Percentiles rank a stretch among this genome's conserved stretches.
Evolutionary conservation across 2,329 filamentous ascomycete species (phyloP).

Genomic region (Mycogone perniciosa): DNA sequence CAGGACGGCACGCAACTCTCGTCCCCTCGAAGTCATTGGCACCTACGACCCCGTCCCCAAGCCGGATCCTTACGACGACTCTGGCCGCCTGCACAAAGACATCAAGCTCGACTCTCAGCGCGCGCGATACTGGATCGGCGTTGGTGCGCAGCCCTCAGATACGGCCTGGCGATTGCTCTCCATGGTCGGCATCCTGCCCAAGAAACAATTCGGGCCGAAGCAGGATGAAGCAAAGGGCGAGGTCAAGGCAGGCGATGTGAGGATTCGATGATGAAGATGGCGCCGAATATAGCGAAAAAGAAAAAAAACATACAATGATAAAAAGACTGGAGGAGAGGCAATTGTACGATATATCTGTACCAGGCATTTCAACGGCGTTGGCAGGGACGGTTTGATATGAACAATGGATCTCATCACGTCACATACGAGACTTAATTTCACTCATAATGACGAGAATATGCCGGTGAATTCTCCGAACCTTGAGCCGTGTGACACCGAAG

Average conservation of each 20-base stretch:
- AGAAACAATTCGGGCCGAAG: constrained; percentile 31
- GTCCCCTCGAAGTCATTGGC: constrained; percentile 87
- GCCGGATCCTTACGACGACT: constrained; percentile 50
- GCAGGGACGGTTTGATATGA: not conserved
- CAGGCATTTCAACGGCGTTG: constrained; percentile 12
- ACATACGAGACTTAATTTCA: not conserved
- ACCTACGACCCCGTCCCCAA: constrained; percentile 66
- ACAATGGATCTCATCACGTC: not conserved
- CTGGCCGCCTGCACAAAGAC: constrained; percentile 78
- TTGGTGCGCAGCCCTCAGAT: constrained; percentile 90
- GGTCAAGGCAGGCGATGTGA: constrained; percentile 23
- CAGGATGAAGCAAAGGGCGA: constrained; percentile 20
- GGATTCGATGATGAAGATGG: constrained; percentile 21
- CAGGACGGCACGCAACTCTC: constrained; percentile 74
- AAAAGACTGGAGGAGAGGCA: not conserved
- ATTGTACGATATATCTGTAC: constrained; percentile 11
- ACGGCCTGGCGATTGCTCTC: constrained; percentile 79
- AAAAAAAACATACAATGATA: not conserved
- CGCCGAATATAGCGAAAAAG: not conserved
- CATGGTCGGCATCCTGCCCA: constrained; percentile 55
- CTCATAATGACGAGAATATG: not conserved
- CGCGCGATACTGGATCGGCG: constrained; percentile 93
- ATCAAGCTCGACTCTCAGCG: constrained; percentile 76
- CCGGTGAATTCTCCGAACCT: too few relatives aligned
- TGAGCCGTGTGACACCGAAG: too few relatives aligned